Percentiles rank a stretch among this genome's conserved stretches.
Conservation (phyloP, 345 rosid species). For the Citrus hindsii region DNA sequence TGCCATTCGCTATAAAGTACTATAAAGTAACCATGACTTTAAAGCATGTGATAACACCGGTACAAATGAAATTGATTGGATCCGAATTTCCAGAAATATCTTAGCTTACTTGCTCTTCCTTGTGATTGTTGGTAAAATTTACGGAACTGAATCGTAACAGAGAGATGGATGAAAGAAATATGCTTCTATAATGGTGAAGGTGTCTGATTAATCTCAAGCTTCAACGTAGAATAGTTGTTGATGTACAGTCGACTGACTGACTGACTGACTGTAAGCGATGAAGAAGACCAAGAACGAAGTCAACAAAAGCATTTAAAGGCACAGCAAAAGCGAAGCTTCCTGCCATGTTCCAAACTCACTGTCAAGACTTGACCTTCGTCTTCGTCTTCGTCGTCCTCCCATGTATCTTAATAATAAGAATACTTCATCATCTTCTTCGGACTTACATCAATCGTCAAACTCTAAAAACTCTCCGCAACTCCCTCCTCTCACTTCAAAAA, state of each 20-base stretch:
- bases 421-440: slow-evolving; percentile 15
- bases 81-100: neutral
- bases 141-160: too few species aligned
- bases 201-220: too few species aligned
- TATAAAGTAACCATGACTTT: too few species aligned
- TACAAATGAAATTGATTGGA: neutral
- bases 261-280: too few species aligned
- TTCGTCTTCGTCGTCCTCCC: neutral
- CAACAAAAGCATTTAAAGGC: neutral
- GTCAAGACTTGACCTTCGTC: neutral
- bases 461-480: slow-evolving; percentile 21
- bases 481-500: slow-evolving; percentile 17
- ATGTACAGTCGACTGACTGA: too few species aligned
- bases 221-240: too few species aligned
- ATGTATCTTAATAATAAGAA: neutral
- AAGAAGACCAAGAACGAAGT: neutral
- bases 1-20: too few species aligned
- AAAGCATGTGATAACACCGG: too few species aligned
- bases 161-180: too few species aligned
- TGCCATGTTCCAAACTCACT: neutral
- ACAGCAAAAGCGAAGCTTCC: neutral
- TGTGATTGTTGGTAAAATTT: too few species aligned
- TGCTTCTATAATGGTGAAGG: too few species aligned
- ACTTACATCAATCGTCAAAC: slow-evolving; percentile 28
- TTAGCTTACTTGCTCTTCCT: too few species aligned